Evolutionary conservation across 2,329 filamentous ascomycete species (phyloP), one percentile per base, ranked within the genome.

Genomic region (Calonectria hongkongensis): DNA sequence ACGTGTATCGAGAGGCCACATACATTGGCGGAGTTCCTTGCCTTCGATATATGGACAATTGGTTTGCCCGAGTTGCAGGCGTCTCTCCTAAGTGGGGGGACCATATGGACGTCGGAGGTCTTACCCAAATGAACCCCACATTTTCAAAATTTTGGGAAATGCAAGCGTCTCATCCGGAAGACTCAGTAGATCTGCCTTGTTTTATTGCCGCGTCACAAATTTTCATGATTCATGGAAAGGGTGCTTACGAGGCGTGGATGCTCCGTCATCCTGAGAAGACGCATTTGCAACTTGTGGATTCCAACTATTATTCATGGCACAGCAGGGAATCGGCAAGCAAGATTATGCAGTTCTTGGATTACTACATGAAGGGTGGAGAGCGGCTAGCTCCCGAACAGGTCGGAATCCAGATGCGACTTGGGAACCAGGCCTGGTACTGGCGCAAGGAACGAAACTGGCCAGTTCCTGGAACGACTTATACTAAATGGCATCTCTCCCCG

Each of bases 371-470:
- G 4, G 54, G n/a, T 9, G 45, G 54, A 13, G 21, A 18, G 10
- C 54, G 39, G 2, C 33, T 60, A n/a, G 15, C 36, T 18, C 54
- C 39, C 1, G 54, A 60, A 25, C 33, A n/a, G 2, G 54, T 60
- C 13, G 54, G 54, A 28, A 60, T 60, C 21, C 54, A 60, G 33
- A 60, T 60, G 54, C 33, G 54, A 13, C 54, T 60, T 36, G 54
- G 54, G 4, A 28, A 60, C 21, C 21, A 41, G 27, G 13, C 33
- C 16, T 60, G 54, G 33, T 60, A 60, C 36, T 60, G 54, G 54
- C 54, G 54, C 2, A 60, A 60, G 10, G 54, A 60, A 36, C 33
- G 54, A 25, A 60, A 28, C 10, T 60, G 54, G 33, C 54, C 54
- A 3, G 33, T 60, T 28, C 54, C 54, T 16, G 54, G 54, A 18